Evolutionary conservation across 495 filamentous ascomycete species (phyloP).

Genomic region (Lophiotrema nucula): DNA sequence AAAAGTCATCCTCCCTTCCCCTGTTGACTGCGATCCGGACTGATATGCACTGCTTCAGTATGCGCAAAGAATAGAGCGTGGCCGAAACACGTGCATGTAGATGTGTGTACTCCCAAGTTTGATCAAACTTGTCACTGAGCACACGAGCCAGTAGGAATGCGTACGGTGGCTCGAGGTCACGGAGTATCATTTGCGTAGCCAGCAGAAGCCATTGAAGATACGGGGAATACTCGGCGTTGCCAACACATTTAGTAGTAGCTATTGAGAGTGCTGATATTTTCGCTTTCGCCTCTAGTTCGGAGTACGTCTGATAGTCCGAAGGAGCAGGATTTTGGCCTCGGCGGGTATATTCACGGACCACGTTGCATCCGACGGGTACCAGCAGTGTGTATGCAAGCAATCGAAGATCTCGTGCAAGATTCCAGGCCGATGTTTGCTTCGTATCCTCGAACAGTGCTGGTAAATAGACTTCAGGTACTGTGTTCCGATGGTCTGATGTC

Average conservation of each 20-base stretch:
- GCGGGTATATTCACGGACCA: not conserved
- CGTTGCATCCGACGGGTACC: not conserved
- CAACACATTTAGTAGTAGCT: too few relatives aligned
- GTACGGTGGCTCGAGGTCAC: not conserved
- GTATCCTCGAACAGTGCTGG: constrained; percentile 30
- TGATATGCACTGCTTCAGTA: constrained; percentile 18
- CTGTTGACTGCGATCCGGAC: constrained; percentile 19
- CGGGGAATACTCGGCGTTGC: too few relatives aligned
- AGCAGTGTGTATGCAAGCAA: constrained; percentile 27
- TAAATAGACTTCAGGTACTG: constrained; percentile 14
- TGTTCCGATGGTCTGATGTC: not conserved
- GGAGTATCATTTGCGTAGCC: not conserved
- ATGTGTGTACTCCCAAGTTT: constrained; percentile 24
- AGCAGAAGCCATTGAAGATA: constrained; percentile 1
- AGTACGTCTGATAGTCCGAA: too few relatives aligned
- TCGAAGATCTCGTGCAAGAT: constrained; percentile 14
- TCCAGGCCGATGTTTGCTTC: constrained; percentile 22
- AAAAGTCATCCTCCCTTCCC: too few relatives aligned
- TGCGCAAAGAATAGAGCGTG: constrained; percentile 25
- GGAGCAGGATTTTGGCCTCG: too few relatives aligned
- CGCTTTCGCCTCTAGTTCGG: too few relatives aligned
- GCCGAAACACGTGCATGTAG: constrained; percentile 26
- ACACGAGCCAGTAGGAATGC: not conserved
- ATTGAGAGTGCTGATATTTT: too few relatives aligned
- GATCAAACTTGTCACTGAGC: constrained; percentile 12